These are phyloP conservation scores for Keithomyces neogunnii DNA, from an alignment of 2,329 filamentous ascomycete genomes.

Conservation along the genomic window DNA sequence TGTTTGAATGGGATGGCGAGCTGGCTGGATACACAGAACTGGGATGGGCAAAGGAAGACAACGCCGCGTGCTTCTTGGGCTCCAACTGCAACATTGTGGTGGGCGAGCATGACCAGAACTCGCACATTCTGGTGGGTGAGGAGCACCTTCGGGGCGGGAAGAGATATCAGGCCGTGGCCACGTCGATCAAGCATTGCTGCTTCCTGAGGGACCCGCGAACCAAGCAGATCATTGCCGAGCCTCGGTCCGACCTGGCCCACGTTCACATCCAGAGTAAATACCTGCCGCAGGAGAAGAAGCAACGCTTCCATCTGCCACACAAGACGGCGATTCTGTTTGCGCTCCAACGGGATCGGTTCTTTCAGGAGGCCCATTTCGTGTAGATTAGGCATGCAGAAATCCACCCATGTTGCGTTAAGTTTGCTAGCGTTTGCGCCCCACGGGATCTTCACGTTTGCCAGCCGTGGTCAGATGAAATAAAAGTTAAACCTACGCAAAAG, in stretches of 20 bases:
- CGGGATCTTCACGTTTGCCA: too few relatives aligned
- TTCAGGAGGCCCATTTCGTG: constrained; percentile 18
- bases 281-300: constrained; percentile 19
- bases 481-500: too few relatives aligned
- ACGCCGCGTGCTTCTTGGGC: constrained; percentile 17
- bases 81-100: constrained; percentile 17
- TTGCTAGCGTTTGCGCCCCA: too few relatives aligned
- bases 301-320: constrained; percentile 19
- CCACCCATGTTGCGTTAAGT: too few relatives aligned
- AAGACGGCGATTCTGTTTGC: constrained; percentile 19
- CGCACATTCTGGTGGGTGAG: constrained; percentile 18
- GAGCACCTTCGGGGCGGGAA: constrained; percentile 18
- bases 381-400: neutral
- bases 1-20: constrained; percentile 20
- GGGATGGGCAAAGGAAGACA: constrained; percentile 19
- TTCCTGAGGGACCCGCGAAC: constrained; percentile 20
- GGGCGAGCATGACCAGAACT: constrained; percentile 20
- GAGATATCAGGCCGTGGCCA: constrained; percentile 17
- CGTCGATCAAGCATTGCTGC: constrained; percentile 18
- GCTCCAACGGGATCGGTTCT: constrained; percentile 19
- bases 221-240: constrained; percentile 17
- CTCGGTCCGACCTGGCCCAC: constrained; percentile 13
- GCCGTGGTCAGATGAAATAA: too few relatives aligned
- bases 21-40: constrained; percentile 19
- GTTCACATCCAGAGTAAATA: constrained; percentile 17